These are phyloP conservation scores for Fusarium sacchari DNA, from an alignment of 2,329 filamentous ascomycete species.

Conservation along the genomic window DNA sequence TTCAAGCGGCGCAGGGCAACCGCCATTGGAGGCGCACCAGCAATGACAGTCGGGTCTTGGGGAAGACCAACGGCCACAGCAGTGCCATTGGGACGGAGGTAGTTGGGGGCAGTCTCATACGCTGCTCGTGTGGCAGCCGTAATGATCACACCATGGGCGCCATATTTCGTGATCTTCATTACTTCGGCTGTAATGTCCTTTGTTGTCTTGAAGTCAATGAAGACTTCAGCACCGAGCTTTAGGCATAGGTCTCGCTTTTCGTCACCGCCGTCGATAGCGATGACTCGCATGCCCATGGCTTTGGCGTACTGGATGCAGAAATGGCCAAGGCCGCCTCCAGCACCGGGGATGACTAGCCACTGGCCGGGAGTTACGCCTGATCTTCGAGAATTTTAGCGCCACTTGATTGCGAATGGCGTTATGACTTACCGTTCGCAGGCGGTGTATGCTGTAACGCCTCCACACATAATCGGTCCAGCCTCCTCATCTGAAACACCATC, in stretches of 20 bases:
- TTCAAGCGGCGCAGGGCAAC: conserved; percentile 35
- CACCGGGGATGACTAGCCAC: conserved; percentile 82
- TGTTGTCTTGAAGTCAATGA: conserved; percentile 80
- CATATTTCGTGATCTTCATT: conserved; percentile 74
- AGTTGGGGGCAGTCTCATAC: conserved; percentile 91
- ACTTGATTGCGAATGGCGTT: rapidly evolving
- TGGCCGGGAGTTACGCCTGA: conserved; percentile 77
- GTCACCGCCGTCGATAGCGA: conserved; percentile 82
- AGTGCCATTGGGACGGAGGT: conserved; percentile 80
- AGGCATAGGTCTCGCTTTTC: conserved; percentile 79
- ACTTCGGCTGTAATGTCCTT: conserved; percentile 84
- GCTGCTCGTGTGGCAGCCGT: conserved; percentile 86
- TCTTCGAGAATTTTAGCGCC: neutral
- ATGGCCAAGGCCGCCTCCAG: conserved; percentile 81
- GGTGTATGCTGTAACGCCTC: conserved; percentile 85
- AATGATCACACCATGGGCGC: conserved; percentile 85
- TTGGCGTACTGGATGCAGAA: conserved; percentile 84
- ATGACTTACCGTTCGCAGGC: conserved; percentile 72
- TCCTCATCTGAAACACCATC: conserved; percentile 78
- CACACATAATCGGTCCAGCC: conserved; percentile 81
- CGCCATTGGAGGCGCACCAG: conserved; percentile 31
- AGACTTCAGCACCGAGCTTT: conserved; percentile 74
- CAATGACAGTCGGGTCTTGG: conserved; percentile 30
- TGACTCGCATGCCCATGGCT: conserved; percentile 82
- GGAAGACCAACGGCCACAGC: conserved; percentile 89